Conservation (phyloP, 2,329 filamentous ascomycete genomes). For the Raffaelea arxii region DNA sequence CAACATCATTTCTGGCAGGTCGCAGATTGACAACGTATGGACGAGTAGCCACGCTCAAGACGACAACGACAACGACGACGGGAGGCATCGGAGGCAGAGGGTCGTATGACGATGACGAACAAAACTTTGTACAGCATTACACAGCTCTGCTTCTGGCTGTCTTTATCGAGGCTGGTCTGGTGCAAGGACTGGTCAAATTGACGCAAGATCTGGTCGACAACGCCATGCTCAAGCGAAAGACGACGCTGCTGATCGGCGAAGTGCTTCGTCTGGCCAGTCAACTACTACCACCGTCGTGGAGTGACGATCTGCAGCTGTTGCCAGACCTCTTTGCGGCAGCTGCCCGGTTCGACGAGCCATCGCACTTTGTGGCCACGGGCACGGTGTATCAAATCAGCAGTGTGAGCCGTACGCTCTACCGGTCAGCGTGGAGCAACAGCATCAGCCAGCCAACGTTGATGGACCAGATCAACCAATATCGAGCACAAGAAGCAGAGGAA, state of each 20-base stretch:
- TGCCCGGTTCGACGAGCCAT: constrained; percentile 58
- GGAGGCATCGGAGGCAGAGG: constrained; percentile 18
- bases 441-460: neutral
- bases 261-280: constrained; percentile 82
- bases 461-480: no score
- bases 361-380: constrained; percentile 71
- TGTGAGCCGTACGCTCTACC: constrained; percentile 84
- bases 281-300: constrained; percentile 73
- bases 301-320: constrained; percentile 74
- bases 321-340: constrained; percentile 76
- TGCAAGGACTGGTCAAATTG: constrained; percentile 51
- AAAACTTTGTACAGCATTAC: constrained; percentile 90
- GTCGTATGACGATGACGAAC: constrained; percentile 50
- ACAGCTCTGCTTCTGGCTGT: constrained; percentile 80
- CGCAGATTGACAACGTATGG: constrained; percentile 91
- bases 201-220: constrained; percentile 56
- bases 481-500: no score
- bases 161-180: constrained; percentile 70
- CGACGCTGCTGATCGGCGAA: constrained; percentile 83
- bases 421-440: constrained; percentile 47
- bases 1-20: constrained; percentile 87
- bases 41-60: constrained; percentile 77
- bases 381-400: constrained; percentile 98
- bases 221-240: constrained; percentile 70
- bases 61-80: constrained; percentile 34